Percentiles rank a stretch among this genome's conserved stretches.
These are phyloP conservation scores for Coniochaeta pulveracea DNA, from an alignment of 2,329 filamentous ascomycete species.

Conservation along the genomic window DNA sequence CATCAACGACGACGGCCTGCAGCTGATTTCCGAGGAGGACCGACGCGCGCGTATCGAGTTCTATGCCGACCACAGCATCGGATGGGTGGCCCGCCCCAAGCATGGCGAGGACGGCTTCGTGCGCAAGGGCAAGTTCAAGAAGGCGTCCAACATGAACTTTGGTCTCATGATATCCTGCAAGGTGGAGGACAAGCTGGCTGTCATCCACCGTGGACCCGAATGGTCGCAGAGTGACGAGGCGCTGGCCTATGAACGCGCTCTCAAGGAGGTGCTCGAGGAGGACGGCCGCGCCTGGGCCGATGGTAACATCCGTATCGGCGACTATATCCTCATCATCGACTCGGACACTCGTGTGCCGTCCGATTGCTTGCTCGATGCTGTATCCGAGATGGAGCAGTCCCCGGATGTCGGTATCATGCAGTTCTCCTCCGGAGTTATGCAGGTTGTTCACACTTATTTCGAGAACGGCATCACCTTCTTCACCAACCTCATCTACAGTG, in stretches of 20 bases:
- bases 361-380: conserved; percentile 69
- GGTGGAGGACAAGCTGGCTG: conserved; percentile 57
- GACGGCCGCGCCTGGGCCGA: conserved; percentile 68
- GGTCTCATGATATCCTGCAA: conserved; percentile 56
- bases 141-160: conserved; percentile 66
- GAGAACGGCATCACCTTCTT: conserved; percentile 62
- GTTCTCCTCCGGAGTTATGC: conserved; percentile 69
- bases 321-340: conserved; percentile 71
- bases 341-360: conserved; percentile 68
- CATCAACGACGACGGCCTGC: conserved; percentile 64
- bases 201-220: conserved; percentile 41
- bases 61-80: conserved; percentile 58
- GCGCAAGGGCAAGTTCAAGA: conserved; percentile 56
- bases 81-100: conserved; percentile 55
- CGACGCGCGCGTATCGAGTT: conserved; percentile 54
- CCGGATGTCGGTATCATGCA: conserved; percentile 72
- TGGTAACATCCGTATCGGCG: conserved; percentile 75
- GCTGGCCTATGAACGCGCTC: conserved; percentile 50
- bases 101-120: conserved; percentile 52
- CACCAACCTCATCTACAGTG: conserved; percentile 64
- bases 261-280: conserved; percentile 55
- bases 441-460: conserved; percentile 64
- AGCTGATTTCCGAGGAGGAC: conserved; percentile 52
- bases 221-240: conserved; percentile 63
- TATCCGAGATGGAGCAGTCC: conserved; percentile 72